phyloP scores from a whole-genome alignment of 2,329 filamentous ascomycete genomes.

The Fusarium sp. region DNA sequence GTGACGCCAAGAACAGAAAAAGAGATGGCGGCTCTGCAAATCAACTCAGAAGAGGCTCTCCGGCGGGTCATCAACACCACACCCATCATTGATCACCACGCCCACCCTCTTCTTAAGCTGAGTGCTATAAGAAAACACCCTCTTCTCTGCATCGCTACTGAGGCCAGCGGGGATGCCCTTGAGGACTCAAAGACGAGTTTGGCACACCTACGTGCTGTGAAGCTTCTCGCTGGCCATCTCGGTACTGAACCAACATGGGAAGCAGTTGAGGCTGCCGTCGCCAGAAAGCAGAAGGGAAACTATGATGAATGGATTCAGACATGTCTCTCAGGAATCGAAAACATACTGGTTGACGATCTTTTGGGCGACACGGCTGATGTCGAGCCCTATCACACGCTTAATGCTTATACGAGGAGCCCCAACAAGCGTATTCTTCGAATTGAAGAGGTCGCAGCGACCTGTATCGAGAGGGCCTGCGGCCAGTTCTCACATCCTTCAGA shows the following conservation, averaged over 20 bases:
- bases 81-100: conserved; percentile 80
- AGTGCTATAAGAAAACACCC: conserved; percentile 59
- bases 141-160: conserved; percentile 73
- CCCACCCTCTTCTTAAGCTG: conserved; percentile 73
- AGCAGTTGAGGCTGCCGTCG: conserved; percentile 58
- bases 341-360: conserved; percentile 82
- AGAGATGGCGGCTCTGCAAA: conserved; percentile 27
- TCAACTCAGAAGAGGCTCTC: conserved; percentile 42
- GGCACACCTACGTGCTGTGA: conserved; percentile 75
- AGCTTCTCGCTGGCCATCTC: conserved; percentile 74
- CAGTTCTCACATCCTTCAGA: conserved; percentile 44
- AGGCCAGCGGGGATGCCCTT: conserved; percentile 77
- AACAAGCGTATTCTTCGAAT: conserved; percentile 83
- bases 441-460: conserved; percentile 74
- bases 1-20: background rate
- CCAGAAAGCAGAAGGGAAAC: conserved; percentile 54
- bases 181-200: conserved; percentile 70
- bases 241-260: conserved; percentile 73
- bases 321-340: conserved; percentile 79
- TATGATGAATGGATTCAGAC: conserved; percentile 68
- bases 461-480: conserved; percentile 62
- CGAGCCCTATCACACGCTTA: conserved; percentile 72
- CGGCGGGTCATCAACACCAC: conserved; percentile 59
- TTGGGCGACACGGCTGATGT: conserved; percentile 66
- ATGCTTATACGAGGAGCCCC: conserved; percentile 70